phyloP scores from a whole-genome alignment of 768 basidiomycete species.

The Boletales sp. region DNA sequence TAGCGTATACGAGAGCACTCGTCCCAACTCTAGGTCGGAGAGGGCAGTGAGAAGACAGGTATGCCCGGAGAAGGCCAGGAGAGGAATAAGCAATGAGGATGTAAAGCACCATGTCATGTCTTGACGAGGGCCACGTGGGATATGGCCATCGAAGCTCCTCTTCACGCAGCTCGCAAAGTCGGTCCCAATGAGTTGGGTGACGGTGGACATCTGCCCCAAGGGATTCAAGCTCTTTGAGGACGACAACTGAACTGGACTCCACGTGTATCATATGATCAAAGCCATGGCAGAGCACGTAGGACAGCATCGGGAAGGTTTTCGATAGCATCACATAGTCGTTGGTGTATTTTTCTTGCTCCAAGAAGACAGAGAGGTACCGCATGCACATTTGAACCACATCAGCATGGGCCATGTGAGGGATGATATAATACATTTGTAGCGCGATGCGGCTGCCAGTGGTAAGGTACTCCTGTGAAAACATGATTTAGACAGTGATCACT shows the following conservation, averaged over 20 bases:
- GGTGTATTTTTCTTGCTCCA: background rate
- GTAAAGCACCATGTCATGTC: background rate
- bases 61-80: background rate
- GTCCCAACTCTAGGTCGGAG: conserved; percentile 4
- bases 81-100: conserved; percentile 3
- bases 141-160: background rate
- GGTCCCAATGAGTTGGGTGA: conserved; percentile 3
- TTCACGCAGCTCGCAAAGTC: too few species aligned
- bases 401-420: background rate
- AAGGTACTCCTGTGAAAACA: conserved; percentile 1
- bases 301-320: background rate
- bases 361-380: background rate
- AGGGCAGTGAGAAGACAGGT: background rate
- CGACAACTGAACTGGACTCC: background rate
- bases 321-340: too few species aligned
- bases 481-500: too few species aligned
- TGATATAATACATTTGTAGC: background rate
- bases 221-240: background rate
- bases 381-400: background rate
- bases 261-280: conserved; percentile 2
- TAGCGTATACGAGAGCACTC: conserved; percentile 8
- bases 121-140: conserved; percentile 1
- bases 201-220: background rate
- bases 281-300: background rate
- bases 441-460: background rate